Evolutionary conservation across 106 monocot genomes (phyloP), one percentile per base, ranked within the genome.

Genomic region (Platanthera guangdongensis): DNA sequence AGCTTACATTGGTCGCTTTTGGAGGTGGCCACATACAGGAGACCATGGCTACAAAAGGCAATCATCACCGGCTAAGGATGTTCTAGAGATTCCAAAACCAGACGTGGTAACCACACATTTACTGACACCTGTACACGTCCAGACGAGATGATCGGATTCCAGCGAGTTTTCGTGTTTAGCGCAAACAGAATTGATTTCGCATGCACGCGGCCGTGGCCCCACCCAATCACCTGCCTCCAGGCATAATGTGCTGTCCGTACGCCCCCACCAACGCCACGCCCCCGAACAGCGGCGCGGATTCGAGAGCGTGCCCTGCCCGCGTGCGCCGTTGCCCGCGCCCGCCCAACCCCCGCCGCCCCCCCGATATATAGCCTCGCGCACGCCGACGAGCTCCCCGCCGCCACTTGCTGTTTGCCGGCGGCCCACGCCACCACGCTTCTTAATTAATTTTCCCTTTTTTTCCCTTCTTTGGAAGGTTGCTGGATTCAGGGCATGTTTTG

Each of bases 381-480:
- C 60, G 13, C 60, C 70, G n/a, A 45, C 47, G 10, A 70, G 32
- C 28, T 32, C 65, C 4, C 32, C 65, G 32, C 65, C 65, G 30
- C 65, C 28, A 25, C 9, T 30, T 25, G 25, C 7, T 64, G 28
- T 10, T 3, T 3, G 32, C 32, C 65, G 32, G 32, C 30, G 32
- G 10, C 30, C 65, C 30, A 5, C 70, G 1, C 60, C 10, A 62
- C 3, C 60, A 14, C 10, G 70, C 47, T 46, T n/a, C 47, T 25
- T 25, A 25, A 25, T 25, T 25, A 25, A 10, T 16, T 48, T 48
- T 16, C 15, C 6, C 6, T 47, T 47, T 70, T 47, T 39, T 12
- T 30, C 45, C 68, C 45, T 30, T 45, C 68, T 63, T 25, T 39
- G 72, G 73, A 51, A 55, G 74, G 32, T 75, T 52, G 70, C 52